Conservation (phyloP, 805 yeast genomes). For the Ascoidea tarda region DNA sequence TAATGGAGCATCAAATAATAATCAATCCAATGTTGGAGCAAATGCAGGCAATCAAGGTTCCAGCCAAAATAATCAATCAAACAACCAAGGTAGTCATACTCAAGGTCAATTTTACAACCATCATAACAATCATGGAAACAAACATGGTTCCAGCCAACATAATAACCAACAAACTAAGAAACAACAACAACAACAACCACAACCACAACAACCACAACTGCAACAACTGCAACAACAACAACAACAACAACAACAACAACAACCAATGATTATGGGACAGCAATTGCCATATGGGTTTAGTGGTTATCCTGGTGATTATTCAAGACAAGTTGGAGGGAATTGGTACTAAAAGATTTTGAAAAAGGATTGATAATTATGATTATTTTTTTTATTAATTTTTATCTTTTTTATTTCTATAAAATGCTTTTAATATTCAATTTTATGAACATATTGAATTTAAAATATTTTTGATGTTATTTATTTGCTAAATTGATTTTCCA, state of each 20-base stretch:
- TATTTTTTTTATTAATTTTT: too few relatives aligned
- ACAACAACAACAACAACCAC: constrained; percentile 6
- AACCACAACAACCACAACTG: not conserved
- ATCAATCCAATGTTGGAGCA: not conserved
- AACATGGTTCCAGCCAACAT: not conserved
- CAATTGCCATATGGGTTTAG: not conserved
- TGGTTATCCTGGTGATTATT: not conserved
- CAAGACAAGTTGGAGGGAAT: not conserved
- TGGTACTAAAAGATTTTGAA: not conserved
- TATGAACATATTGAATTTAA: too few relatives aligned
- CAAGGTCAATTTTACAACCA: not conserved
- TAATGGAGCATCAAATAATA: not conserved
- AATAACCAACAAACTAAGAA: constrained; percentile 3
- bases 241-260: constrained; percentile 9
- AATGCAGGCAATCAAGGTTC: not conserved
- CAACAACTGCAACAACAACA: constrained; percentile 1
- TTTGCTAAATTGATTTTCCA: too few relatives aligned
- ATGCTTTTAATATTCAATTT: too few relatives aligned
- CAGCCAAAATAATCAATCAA: not conserved
- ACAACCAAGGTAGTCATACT: not conserved
- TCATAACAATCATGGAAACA: not conserved
- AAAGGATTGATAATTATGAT: too few relatives aligned
- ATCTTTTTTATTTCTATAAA: too few relatives aligned
- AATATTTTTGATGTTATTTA: too few relatives aligned
- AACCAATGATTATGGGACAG: constrained; percentile 4